Percentiles rank a stretch among this genome's conserved stretches.
These are phyloP conservation scores for Papiliotrema terrestris DNA, from an alignment of 1,284 basidiomycete species.

Conservation along the genomic window DNA sequence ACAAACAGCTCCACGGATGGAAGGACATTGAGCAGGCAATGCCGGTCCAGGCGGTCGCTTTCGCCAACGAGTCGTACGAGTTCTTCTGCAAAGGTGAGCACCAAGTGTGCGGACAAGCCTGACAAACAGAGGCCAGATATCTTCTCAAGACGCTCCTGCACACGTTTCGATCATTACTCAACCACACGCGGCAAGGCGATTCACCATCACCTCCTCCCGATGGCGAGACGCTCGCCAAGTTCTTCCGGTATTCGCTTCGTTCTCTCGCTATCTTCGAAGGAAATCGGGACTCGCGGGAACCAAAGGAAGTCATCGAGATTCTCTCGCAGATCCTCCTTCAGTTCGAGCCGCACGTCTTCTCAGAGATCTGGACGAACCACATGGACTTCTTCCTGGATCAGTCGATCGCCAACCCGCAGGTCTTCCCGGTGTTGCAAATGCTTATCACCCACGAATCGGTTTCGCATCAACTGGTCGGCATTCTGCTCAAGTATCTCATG, in stretches of 20 bases:
- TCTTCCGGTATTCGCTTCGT: conserved; percentile 81
- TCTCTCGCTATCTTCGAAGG: conserved; percentile 84
- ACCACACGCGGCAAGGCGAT: conserved; percentile 73
- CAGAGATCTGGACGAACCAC: conserved; percentile 89
- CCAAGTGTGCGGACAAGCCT: not conserved
- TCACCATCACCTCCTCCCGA: conserved; percentile 66
- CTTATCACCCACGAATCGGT: conserved; percentile 80
- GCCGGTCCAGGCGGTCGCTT: conserved; percentile 69
- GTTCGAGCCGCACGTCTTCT: conserved; percentile 84
- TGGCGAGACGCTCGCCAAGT: conserved; percentile 77
- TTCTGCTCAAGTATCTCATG: conserved; percentile 84
- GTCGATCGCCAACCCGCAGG: conserved; percentile 69
- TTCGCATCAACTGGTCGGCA: conserved; percentile 87
- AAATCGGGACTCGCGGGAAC: conserved; percentile 65
- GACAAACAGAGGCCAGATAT: conserved; percentile 67
- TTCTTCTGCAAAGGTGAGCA: conserved; percentile 63
- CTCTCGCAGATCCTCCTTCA: conserved; percentile 74
- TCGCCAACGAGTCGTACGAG: conserved; percentile 71
- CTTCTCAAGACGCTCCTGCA: conserved; percentile 87
- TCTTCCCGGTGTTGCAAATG: conserved; percentile 82
- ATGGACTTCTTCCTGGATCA: conserved; percentile 83
- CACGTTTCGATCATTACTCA: conserved; percentile 80
- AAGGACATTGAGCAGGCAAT: conserved; percentile 71
- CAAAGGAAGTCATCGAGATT: conserved; percentile 83
- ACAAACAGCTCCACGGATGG: conserved; percentile 44